These are phyloP conservation scores for Elsinoe arachidis DNA, from an alignment of 2,329 filamentous ascomycete species.

Conservation along the genomic window DNA sequence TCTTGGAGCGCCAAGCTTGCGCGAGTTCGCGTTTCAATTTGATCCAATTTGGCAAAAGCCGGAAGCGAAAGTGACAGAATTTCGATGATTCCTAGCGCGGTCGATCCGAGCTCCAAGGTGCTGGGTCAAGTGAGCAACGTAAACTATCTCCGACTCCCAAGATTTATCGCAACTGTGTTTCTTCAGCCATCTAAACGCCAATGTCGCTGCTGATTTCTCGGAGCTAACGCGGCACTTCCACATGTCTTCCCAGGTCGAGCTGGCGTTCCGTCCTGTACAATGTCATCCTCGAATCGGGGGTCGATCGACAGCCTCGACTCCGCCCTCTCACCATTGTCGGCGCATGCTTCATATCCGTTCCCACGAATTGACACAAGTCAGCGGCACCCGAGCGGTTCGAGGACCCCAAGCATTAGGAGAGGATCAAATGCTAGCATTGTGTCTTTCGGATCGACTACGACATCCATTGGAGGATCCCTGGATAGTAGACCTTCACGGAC, in stretches of 20 bases:
- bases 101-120: neutral
- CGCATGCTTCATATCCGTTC: slow-evolving; percentile 45
- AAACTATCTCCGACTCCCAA: neutral
- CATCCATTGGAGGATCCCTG: slow-evolving; percentile 72
- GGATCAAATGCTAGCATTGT: slow-evolving; percentile 65
- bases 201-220: neutral
- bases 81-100: neutral
- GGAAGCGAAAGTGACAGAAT: neutral
- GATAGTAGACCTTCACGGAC: slow-evolving; percentile 56
- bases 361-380: slow-evolving; percentile 45
- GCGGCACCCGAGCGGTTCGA: slow-evolving; percentile 17
- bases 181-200: neutral
- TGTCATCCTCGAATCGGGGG: slow-evolving; percentile 37
- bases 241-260: slow-evolving; percentile 18
- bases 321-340: slow-evolving; percentile 33
- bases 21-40: slow-evolving; percentile 9
- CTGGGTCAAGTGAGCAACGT: slow-evolving; percentile 9
- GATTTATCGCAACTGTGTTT: neutral
- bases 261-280: slow-evolving; percentile 18
- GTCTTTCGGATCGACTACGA: slow-evolving; percentile 52
- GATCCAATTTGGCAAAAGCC: neutral
- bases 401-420: slow-evolving; percentile 43
- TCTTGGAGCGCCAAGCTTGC: neutral
- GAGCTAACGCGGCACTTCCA: slow-evolving; percentile 16
- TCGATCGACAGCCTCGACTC: slow-evolving; percentile 44